Percentiles rank a stretch among this genome's conserved stretches.
Conservation (phyloP, 225 moss, liverwort and hornwort genomes). For the Climacium dendroides region DNA sequence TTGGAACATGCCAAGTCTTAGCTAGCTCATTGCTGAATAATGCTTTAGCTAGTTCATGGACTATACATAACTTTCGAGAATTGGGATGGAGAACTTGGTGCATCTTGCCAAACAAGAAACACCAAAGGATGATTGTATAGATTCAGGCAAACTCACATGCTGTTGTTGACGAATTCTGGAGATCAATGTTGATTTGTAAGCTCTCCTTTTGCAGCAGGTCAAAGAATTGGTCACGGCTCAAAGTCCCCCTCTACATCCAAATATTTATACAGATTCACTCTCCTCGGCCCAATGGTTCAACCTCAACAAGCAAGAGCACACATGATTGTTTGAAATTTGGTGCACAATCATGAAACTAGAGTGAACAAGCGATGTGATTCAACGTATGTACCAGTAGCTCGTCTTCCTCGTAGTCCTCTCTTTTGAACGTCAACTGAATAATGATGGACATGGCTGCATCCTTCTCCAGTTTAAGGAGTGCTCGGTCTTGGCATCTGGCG, state of each 20-base stretch:
- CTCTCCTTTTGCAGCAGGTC: neutral
- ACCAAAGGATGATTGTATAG: neutral
- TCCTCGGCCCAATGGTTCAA: neutral
- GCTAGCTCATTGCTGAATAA: too few relatives aligned
- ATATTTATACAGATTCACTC: neutral
- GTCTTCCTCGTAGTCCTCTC: neutral
- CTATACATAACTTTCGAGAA: neutral
- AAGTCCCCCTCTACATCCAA: neutral
- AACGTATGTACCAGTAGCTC: neutral
- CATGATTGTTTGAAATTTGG: neutral
- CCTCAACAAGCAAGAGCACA: neutral
- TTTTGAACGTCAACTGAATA: neutral
- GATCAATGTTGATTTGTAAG: neutral
- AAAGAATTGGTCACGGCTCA: neutral
- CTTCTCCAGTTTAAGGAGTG: neutral
- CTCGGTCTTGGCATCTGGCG: neutral
- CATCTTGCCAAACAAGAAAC: neutral
- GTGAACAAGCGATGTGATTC: neutral
- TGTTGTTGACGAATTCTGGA: neutral
- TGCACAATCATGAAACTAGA: neutral
- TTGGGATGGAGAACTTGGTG: neutral
- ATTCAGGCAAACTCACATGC: neutral
- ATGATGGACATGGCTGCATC: neutral
- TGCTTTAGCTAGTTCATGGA: neutral
- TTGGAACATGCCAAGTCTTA: neutral